Evolutionary conservation across 2,329 filamentous ascomycete genomes (phyloP).

Genomic region (Diatrype stigma): DNA sequence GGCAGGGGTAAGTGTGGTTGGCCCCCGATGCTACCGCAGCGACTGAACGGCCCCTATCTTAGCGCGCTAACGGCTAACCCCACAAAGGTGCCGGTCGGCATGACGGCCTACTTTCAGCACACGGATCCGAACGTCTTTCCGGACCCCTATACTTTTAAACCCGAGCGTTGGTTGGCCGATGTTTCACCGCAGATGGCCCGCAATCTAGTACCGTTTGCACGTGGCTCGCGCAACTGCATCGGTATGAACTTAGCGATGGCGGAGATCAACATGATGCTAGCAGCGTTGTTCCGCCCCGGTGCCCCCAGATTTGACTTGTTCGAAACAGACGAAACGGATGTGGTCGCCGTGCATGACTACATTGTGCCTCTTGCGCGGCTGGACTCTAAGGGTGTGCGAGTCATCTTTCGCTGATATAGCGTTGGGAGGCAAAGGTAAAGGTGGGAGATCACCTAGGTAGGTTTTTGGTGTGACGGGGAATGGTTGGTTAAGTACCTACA

Average conservation of each 20-base stretch:
- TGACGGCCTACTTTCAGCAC: constrained; percentile 28
- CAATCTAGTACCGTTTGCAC: constrained; percentile 10
- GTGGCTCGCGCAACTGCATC: constrained; percentile 13
- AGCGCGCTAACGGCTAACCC: background rate
- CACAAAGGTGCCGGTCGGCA: constrained; percentile 27
- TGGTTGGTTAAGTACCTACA: too few species aligned
- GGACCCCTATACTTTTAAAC: constrained; percentile 17
- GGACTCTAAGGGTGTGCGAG: constrained; percentile 4
- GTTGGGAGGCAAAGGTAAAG: too few species aligned
- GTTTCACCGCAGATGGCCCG: constrained; percentile 3
- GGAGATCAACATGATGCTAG: constrained; percentile 8
- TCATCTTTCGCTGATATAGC: too few species aligned
- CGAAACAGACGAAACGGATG: constrained; percentile 12
- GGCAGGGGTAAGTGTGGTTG: too few species aligned
- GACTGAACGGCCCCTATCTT: constrained; percentile 7
- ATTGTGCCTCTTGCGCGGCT: constrained; percentile 4
- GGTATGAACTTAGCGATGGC: constrained; percentile 14
- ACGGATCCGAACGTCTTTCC: constrained; percentile 20
- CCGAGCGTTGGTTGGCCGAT: constrained; percentile 22
- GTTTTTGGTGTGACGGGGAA: too few species aligned
- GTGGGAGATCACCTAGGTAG: too few species aligned
- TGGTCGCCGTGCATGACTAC: constrained; percentile 10
- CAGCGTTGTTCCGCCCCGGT: constrained; percentile 10
- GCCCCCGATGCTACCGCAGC: too few species aligned
- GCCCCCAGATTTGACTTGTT: constrained; percentile 11